Conservation (phyloP, 2,329 filamentous ascomycete species). For the Chalaropsis ovoidea region DNA sequence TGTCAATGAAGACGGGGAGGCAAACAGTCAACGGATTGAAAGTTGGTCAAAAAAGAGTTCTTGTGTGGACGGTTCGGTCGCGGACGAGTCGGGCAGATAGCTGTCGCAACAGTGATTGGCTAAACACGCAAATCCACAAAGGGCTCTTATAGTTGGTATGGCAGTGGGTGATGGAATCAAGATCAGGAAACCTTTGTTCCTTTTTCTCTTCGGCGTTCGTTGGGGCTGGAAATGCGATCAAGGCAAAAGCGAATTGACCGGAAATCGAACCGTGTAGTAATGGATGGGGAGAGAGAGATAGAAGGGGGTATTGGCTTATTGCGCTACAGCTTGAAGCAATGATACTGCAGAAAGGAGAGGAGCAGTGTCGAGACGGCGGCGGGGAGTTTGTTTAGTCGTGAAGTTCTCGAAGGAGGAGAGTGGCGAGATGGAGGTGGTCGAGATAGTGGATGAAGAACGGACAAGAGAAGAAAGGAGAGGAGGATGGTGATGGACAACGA, state of each 20-base stretch:
- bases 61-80: background rate
- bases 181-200: constrained; percentile 23
- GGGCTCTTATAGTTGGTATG: background rate
- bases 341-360: background rate
- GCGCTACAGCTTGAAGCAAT: constrained; percentile 3
- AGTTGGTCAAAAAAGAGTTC: background rate
- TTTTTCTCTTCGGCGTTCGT: constrained; percentile 20
- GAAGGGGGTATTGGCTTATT: background rate
- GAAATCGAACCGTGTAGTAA: background rate
- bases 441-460: constrained; percentile 27
- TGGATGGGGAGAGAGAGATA: background rate
- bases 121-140: background rate
- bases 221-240: constrained; percentile 32
- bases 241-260: constrained; percentile 30
- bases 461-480: constrained; percentile 20
- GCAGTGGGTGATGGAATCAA: constrained; percentile 29
- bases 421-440: constrained; percentile 28
- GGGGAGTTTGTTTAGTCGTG: background rate
- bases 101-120: background rate
- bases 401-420: constrained; percentile 26
- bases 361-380: background rate
- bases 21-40: background rate
- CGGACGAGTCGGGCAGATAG: background rate
- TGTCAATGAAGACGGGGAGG: background rate
- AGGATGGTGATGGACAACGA: background rate